Percentiles rank a stretch among this genome's conserved stretches.
These are phyloP conservation scores for Chionographis japonica DNA, from an alignment of 106 monocot species.

Conservation along the genomic window DNA sequence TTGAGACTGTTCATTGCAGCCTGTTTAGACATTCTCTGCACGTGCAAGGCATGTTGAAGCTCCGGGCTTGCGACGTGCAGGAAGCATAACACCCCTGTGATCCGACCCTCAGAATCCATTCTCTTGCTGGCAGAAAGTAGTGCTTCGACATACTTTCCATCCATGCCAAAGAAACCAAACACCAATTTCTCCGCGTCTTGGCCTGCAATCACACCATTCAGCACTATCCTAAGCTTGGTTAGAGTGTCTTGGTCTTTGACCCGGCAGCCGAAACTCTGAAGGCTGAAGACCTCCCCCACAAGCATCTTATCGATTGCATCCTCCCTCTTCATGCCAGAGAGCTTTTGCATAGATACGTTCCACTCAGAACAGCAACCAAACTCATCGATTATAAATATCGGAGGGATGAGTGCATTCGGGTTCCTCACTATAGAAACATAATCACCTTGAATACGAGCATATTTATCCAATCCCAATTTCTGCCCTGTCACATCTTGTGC, in stretches of 20 bases:
- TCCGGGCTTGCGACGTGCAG: conserved; percentile 76
- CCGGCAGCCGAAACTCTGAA: conserved; percentile 47
- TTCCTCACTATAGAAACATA: conserved; percentile 59
- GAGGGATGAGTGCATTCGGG: conserved; percentile 69
- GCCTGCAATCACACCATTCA: conserved; percentile 57
- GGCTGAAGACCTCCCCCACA: conserved; percentile 73
- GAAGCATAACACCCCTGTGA: conserved; percentile 78
- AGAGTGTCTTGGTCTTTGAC: conserved; percentile 65
- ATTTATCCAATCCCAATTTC: conserved; percentile 76
- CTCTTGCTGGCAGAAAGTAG: conserved; percentile 71
- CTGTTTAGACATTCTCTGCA: conserved; percentile 61
- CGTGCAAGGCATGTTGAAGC: conserved; percentile 63
- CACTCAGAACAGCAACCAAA: conserved; percentile 67
- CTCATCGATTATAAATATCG: conserved; percentile 79
- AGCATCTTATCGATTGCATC: conserved; percentile 63
- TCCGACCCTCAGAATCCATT: conserved; percentile 52
- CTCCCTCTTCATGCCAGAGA: conserved; percentile 65
- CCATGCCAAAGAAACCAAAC: conserved; percentile 61
- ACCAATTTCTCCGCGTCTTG: conserved; percentile 59
- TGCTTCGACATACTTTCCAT: conserved; percentile 62
- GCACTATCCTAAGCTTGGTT: conserved; percentile 62
- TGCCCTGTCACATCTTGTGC: conserved; percentile 77
- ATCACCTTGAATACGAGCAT: conserved; percentile 74
- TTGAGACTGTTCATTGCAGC: conserved; percentile 57
- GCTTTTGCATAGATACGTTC: conserved; percentile 82